phyloP scores from a whole-genome alignment of 2,329 filamentous ascomycete genomes.

The Bipolaris bicolor region DNA sequence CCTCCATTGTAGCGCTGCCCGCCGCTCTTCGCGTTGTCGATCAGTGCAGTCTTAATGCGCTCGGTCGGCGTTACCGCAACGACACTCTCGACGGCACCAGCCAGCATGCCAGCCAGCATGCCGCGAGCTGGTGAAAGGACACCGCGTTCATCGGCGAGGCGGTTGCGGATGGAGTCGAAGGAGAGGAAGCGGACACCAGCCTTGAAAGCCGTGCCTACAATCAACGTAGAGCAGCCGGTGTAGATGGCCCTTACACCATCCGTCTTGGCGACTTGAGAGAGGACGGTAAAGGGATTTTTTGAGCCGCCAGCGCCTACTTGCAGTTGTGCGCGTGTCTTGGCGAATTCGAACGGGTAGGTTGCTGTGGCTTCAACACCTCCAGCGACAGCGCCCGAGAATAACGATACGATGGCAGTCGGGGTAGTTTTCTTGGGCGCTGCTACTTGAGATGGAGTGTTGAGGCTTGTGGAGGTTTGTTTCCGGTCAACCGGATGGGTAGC shows the following conservation, averaged over 20 bases:
- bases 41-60: constrained; percentile 43
- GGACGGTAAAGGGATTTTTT: constrained; percentile 30
- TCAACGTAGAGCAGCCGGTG: constrained; percentile 38
- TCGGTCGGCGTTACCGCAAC: constrained; percentile 42
- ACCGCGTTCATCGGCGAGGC: constrained; percentile 35
- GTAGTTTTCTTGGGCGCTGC: constrained; percentile 4
- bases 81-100: constrained; percentile 36
- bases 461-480: background rate
- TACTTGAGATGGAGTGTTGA: background rate
- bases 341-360: constrained; percentile 51
- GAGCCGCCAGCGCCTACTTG: constrained; percentile 13
- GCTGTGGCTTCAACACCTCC: constrained; percentile 60
- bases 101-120: constrained; percentile 37
- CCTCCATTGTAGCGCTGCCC: constrained; percentile 28
- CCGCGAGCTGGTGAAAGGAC: constrained; percentile 32
- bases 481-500: background rate
- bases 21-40: constrained; percentile 36
- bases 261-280: constrained; percentile 23
- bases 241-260: constrained; percentile 40
- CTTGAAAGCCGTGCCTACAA: constrained; percentile 41
- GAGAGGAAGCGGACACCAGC: constrained; percentile 41
- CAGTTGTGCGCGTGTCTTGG: constrained; percentile 44
- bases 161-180: constrained; percentile 37
- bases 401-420: constrained; percentile 39
- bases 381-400: constrained; percentile 59